A percentile compares a stretch with the other conserved stretches of the same genome.
Conservation (phyloP, 1,139 yeast genomes). For the Zhuliangozyma blackwelliae region DNA sequence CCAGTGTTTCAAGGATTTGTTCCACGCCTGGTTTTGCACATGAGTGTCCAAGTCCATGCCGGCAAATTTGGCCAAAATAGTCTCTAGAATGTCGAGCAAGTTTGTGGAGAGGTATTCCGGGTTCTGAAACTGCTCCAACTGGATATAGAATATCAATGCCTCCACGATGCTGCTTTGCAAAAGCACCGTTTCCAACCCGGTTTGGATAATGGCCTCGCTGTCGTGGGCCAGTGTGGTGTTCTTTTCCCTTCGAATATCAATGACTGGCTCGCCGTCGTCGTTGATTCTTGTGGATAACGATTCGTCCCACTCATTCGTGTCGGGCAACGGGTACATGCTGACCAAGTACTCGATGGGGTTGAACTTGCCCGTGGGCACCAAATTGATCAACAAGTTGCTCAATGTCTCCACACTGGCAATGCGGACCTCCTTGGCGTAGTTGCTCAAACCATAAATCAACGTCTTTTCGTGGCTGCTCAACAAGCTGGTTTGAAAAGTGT, state of each 20-base stretch:
- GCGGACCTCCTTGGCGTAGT: conserved; percentile 32
- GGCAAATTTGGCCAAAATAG: conserved; percentile 29
- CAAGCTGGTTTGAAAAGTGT: conserved; percentile 31
- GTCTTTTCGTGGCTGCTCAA: conserved; percentile 30
- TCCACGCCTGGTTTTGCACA: conserved; percentile 34
- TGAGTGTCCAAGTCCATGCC: conserved; percentile 22
- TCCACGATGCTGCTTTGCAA: conserved; percentile 33
- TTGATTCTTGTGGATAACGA: conserved; percentile 7
- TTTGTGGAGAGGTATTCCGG: conserved; percentile 32
- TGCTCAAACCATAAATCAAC: conserved; percentile 27
- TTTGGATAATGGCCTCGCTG: conserved; percentile 21
- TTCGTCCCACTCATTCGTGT: conserved; percentile 21
- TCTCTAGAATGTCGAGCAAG: conserved; percentile 26
- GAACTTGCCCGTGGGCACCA: conserved; percentile 40
- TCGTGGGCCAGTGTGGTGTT: conserved; percentile 23
- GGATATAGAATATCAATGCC: conserved; percentile 33
- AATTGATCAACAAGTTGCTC: conserved; percentile 31
- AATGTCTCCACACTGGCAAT: conserved; percentile 36
- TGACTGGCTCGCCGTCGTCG: conserved; percentile 13
- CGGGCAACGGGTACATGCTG: conserved; percentile 27
- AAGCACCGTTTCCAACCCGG: conserved; percentile 18
- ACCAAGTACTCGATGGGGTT: conserved; percentile 32
- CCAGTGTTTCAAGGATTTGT: conserved; percentile 29
- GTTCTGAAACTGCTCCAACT: conserved; percentile 41
- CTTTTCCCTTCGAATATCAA: conserved; percentile 18